These are phyloP conservation scores for Plenodomus biglobosus DNA, from an alignment of 2,329 filamentous ascomycete genomes.

Conservation along the genomic window DNA sequence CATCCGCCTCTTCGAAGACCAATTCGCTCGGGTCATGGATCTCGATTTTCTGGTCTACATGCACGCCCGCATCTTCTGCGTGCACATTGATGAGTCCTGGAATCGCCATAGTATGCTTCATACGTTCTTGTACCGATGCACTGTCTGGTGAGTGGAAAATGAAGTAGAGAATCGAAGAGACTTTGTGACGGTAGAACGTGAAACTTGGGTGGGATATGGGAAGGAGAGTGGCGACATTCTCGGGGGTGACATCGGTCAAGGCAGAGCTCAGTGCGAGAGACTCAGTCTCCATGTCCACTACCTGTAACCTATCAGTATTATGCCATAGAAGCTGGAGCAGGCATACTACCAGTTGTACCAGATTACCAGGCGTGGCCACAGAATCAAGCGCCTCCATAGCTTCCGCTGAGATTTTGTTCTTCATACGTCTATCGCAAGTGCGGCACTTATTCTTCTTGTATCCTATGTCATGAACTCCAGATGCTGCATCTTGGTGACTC, in stretches of 20 bases:
- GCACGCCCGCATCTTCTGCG: slow-evolving; percentile 22
- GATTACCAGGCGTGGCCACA: slow-evolving; percentile 10
- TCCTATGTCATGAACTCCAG: slow-evolving; percentile 1
- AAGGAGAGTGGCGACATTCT: slow-evolving; percentile 1
- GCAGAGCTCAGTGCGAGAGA: slow-evolving; percentile 17
- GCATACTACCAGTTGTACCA: slow-evolving; percentile 26
- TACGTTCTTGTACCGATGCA: slow-evolving; percentile 27
- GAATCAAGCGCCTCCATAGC: slow-evolving; percentile 19
- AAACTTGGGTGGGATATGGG: slow-evolving; percentile 18
- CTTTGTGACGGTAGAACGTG: slow-evolving; percentile 31
- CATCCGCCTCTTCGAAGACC: slow-evolving; percentile 16
- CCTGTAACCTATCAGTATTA: slow-evolving; percentile 8
- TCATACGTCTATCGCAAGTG: slow-evolving; percentile 38
- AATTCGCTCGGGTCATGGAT: slow-evolving; percentile 30
- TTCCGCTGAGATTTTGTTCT: slow-evolving; percentile 26
- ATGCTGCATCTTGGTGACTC: background rate
- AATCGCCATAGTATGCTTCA: slow-evolving; percentile 36
- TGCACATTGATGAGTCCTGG: slow-evolving; percentile 32
- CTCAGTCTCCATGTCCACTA: slow-evolving; percentile 19
- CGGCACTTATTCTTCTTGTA: slow-evolving; percentile 32
- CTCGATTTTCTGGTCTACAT: slow-evolving; percentile 31
- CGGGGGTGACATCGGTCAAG: slow-evolving; percentile 1
- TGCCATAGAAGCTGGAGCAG: background rate
- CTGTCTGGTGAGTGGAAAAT: slow-evolving; percentile 30
- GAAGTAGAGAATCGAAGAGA: slow-evolving; percentile 20